Conservation (phyloP, 768 basidiomycete species). For the Amanita phalloides region DNA sequence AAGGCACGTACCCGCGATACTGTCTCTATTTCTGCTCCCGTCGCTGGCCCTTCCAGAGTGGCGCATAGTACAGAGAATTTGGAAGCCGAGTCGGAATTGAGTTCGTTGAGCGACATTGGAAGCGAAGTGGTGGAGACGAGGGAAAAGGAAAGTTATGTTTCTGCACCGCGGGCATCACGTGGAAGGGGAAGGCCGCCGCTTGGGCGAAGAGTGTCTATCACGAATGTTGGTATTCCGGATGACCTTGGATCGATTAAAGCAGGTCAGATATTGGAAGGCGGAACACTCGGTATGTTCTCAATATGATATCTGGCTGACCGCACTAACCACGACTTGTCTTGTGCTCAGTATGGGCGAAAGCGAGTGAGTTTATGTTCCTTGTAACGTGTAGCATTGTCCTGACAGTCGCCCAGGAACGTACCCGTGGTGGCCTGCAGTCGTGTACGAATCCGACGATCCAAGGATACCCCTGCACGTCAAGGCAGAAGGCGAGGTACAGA, state of each 20-base stretch:
- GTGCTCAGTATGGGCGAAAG: conserved; percentile 74
- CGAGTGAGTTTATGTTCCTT: conserved; percentile 29
- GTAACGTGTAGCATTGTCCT: neutral
- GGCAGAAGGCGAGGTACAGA: conserved; percentile 16
- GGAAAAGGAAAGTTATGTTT: neutral
- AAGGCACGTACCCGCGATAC: neutral
- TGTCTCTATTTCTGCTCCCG: conserved; percentile 4
- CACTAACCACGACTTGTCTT: conserved; percentile 2
- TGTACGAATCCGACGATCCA: conserved; percentile 52
- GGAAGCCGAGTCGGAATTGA: conserved; percentile 6
- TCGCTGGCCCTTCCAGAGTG: neutral
- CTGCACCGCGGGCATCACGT: neutral
- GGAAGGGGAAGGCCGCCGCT: conserved; percentile 1
- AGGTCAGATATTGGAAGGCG: conserved; percentile 13
- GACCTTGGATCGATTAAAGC: neutral
- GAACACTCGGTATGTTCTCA: conserved; percentile 54
- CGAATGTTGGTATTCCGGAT: conserved; percentile 14
- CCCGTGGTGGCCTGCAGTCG: conserved; percentile 85
- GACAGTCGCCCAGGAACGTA: conserved; percentile 38
- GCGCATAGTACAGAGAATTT: neutral
- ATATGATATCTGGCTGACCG: neutral
- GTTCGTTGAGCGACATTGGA: conserved; percentile 6
- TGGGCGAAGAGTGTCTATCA: conserved; percentile 4
- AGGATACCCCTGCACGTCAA: conserved; percentile 38
- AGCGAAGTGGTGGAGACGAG: neutral